A percentile compares a stretch with the other conserved stretches of the same genome.
These are phyloP conservation scores for Malassezia brasiliensis DNA, from an alignment of 1,284 basidiomycete genomes.

Conservation along the genomic window DNA sequence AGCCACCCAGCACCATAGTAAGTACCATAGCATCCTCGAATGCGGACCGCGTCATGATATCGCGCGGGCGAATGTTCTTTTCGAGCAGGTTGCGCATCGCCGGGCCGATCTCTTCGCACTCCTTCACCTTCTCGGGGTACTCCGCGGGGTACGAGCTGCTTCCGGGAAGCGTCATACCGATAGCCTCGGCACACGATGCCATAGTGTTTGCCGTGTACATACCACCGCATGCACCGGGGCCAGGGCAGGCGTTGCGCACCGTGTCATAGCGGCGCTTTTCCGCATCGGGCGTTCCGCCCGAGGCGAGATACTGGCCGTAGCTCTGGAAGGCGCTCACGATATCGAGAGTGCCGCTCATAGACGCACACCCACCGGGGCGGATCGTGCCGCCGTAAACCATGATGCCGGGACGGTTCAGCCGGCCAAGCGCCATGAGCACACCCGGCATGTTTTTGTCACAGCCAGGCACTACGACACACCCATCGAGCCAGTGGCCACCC, in stretches of 20 bases:
- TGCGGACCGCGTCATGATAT: conserved; percentile 42
- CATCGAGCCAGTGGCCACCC: conserved; percentile 48
- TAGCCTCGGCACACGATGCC: conserved; percentile 43
- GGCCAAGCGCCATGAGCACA: conserved; percentile 45
- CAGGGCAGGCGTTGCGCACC: conserved; percentile 42
- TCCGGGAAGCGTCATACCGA: conserved; percentile 47
- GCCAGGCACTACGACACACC: conserved; percentile 41
- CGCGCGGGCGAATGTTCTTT: conserved; percentile 42
- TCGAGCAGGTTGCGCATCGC: conserved; percentile 44
- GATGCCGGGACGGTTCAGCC: conserved; percentile 45
- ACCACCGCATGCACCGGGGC: conserved; percentile 45
- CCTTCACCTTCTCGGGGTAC: conserved; percentile 42
- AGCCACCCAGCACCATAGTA: conserved; percentile 46
- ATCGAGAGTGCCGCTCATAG: conserved; percentile 32
- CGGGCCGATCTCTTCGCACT: conserved; percentile 35
- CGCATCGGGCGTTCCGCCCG: conserved; percentile 37
- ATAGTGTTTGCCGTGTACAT: conserved; percentile 49
- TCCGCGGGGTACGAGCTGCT: conserved; percentile 43
- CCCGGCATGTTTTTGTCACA: conserved; percentile 49
- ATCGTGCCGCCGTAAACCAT: conserved; percentile 49
- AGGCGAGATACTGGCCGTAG: conserved; percentile 45
- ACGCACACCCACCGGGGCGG: conserved; percentile 36
- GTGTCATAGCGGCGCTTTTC: conserved; percentile 44
- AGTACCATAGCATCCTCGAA: conserved; percentile 46
- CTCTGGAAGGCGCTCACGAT: conserved; percentile 47